These are phyloP conservation scores for Rhizopogon vulgaris DNA, from an alignment of 768 basidiomycete genomes.

Conservation along the genomic window DNA sequence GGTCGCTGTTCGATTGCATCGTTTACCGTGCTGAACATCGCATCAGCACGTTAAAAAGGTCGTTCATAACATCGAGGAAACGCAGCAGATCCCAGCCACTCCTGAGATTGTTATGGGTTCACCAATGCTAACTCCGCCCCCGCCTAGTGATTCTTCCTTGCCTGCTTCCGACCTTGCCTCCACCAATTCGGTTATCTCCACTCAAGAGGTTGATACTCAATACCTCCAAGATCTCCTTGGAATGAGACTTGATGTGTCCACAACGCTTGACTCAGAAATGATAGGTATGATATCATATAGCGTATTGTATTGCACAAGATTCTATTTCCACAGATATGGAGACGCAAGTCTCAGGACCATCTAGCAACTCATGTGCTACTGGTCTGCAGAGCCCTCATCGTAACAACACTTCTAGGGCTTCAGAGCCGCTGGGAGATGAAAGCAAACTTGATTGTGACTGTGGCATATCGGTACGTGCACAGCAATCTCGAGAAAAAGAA, in stretches of 20 bases:
- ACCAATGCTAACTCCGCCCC: constrained; percentile 14
- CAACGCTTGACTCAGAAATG: constrained; percentile 38
- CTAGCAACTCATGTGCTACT: constrained; percentile 3
- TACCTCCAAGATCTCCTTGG: constrained; percentile 27
- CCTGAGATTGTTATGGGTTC: constrained; percentile 24
- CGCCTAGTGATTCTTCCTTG: constrained; percentile 10
- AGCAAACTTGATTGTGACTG: constrained; percentile 63
- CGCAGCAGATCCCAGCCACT: constrained; percentile 38
- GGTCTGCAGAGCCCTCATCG: neutral
- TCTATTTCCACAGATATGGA: constrained; percentile 22
- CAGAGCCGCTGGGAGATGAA: constrained; percentile 22
- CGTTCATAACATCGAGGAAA: constrained; percentile 37
- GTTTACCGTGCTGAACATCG: neutral
- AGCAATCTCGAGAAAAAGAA: neutral
- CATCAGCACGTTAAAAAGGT: constrained; percentile 10
- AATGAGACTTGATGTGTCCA: constrained; percentile 5
- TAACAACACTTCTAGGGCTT: constrained; percentile 7
- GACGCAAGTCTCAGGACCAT: constrained; percentile 18
- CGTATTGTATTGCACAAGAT: neutral
- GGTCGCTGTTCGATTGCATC: constrained; percentile 8
- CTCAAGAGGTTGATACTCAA: constrained; percentile 33
- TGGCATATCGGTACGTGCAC: constrained; percentile 43
- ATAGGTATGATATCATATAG: constrained; percentile 28
- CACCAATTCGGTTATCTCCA: constrained; percentile 15
- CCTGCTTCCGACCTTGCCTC: constrained; percentile 22